Evolutionary conservation across 2,329 filamentous ascomycete genomes (phyloP).

Genomic region (Raffaelea deltoideospora): DNA sequence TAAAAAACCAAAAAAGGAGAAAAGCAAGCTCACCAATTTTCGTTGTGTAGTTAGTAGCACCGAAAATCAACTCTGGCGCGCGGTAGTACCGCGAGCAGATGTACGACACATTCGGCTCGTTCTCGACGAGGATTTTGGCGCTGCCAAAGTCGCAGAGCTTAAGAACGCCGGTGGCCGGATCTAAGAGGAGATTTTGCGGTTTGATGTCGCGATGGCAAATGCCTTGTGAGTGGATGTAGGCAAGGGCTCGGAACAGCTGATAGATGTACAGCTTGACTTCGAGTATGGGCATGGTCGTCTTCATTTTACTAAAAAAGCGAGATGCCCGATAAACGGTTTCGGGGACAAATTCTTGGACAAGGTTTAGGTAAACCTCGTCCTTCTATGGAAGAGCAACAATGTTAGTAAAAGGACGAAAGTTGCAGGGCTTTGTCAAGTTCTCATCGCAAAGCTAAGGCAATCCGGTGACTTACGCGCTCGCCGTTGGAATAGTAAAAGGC

Average conservation of each 20-base stretch:
- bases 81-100: constrained; percentile 99
- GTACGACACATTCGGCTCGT: constrained; percentile 98
- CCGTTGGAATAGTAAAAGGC: constrained; percentile 99
- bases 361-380: constrained; percentile 96
- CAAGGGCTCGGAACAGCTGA: constrained; percentile 93
- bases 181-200: constrained; percentile 90
- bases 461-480: constrained; percentile 73
- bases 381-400: constrained; percentile 39
- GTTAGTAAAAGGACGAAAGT: background rate
- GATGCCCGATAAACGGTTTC: constrained; percentile 98
- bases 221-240: constrained; percentile 97
- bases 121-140: constrained; percentile 95
- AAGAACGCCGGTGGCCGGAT: constrained; percentile 78
- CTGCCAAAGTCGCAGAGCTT: constrained; percentile 99
- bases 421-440: too few species aligned
- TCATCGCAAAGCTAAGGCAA: too few species aligned
- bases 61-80: constrained; percentile 94
- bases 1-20: background rate
- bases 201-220: constrained; percentile 99
- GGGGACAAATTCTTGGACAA: constrained; percentile 94
- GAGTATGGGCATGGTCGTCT: constrained; percentile 97
- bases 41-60: constrained; percentile 97
- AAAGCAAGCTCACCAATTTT: constrained; percentile 73
- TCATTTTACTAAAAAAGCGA: constrained; percentile 99
- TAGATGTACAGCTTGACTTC: constrained; percentile 99